Base-by-base conservation (phyloP, 768 basidiomycete genomes). In the Pisolithus sp. region DNA sequence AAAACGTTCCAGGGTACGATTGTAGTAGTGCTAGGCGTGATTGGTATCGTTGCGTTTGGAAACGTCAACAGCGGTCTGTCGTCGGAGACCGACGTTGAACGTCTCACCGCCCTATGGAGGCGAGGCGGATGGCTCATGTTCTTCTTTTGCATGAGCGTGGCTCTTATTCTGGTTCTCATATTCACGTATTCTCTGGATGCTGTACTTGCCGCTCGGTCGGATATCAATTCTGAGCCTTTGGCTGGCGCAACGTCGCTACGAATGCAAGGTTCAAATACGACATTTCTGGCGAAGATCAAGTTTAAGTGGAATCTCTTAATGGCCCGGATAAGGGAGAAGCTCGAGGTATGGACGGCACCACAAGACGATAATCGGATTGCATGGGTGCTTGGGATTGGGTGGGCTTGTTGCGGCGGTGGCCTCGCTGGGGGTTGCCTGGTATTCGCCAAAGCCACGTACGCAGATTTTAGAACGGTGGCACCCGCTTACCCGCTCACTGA, bases 351-450 rank as follows among this genome's bases (percentile, higher is more conserved):
- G 85, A 86, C 85, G 7, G 83, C 80, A 26, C 75, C 84, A 12
- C 87, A 85, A 61, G 86, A 86, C 62, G 94, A 98, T 62, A 86
- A 80, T 58, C 83, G 84, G 49, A 74, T 98, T 39, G 86, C 86
- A 7, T 96, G 93, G 90, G 84, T 89, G 24, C 76, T 94, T 42
- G 94, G 93, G 13, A 91, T 98, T 46, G 86, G 85, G 2, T 97
- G 94, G 95, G 89, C 92, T 2, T 93, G 93, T 55, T 83, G 84
- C 50, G 93, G 94, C 31, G 94, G 94, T 12, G 86, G 91, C 34
- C 73, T 98, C 37, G 91, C 92, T 6, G 95, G 94, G 5, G 83
- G 85, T 39, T 88, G 84, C 67, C 74, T 98, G 52, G 91, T 98
- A 3, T 94, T 97, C 55, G 85, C 85, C 6, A 86, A 70, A 48